phyloP scores from a whole-genome alignment of 139 green algal genomes.

The Raphidocelis subcapitata region DNA sequence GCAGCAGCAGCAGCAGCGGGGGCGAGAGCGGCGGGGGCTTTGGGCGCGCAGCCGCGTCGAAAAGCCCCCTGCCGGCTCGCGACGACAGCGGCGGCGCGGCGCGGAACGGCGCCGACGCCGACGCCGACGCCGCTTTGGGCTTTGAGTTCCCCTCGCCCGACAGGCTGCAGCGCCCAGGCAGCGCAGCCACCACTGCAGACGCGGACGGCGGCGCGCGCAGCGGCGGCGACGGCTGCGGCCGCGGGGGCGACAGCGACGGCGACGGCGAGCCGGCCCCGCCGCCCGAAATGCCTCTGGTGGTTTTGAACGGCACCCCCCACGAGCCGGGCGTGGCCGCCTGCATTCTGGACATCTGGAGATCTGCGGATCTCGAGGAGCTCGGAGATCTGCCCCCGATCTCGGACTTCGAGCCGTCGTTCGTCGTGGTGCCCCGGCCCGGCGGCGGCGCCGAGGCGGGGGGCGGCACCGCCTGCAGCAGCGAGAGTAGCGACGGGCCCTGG shows the following conservation, averaged over 20 bases:
- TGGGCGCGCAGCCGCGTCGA: no score
- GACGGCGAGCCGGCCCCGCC: no score
- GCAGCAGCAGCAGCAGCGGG: neutral
- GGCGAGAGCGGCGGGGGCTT: no score
- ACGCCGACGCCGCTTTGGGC: neutral
- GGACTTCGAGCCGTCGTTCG: conserved; percentile 19
- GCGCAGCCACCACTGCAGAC: neutral
- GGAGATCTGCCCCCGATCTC: conserved; percentile 2
- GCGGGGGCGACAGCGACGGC: no score
- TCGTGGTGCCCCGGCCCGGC: no score
- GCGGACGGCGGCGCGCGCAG: neutral
- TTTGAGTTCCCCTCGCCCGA: conserved; percentile 19
- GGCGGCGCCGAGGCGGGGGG: no score
- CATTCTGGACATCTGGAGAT: conserved; percentile 30
- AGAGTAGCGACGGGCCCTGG: no score
- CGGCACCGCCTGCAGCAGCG: no score
- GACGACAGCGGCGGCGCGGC: no score
- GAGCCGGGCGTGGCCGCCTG: conserved; percentile 18
- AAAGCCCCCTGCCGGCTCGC: no score
- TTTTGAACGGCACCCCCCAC: conserved; percentile 26
- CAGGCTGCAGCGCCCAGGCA: neutral
- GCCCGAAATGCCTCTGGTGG: conserved; percentile 26
- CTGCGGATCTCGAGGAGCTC: conserved; percentile 22
- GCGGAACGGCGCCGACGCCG: no score
- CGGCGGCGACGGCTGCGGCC: neutral